Conservation (phyloP, 2,329 filamentous ascomycete species). For the Leptographium galeiforme region DNA sequence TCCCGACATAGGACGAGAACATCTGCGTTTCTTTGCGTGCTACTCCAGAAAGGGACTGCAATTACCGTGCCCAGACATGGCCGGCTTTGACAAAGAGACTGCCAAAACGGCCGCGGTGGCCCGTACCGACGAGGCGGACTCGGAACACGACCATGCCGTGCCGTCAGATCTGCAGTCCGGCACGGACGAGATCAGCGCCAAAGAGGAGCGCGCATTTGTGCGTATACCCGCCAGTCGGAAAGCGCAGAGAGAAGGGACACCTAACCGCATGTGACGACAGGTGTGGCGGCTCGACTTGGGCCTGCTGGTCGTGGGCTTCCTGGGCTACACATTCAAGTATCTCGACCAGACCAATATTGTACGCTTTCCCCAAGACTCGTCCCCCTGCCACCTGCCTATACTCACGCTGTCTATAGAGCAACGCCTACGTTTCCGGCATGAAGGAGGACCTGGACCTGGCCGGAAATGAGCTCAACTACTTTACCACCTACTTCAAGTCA, state of each 20-base stretch:
- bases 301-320: slow-evolving; percentile 21
- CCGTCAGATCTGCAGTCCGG: not conserved
- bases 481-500: slow-evolving; percentile 19
- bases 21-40: too few species aligned
- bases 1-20: too few species aligned
- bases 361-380: not conserved
- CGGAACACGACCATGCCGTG: not conserved
- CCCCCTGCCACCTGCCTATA: not conserved
- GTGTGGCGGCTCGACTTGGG: slow-evolving; percentile 6
- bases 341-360: slow-evolving; percentile 24
- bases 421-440: slow-evolving; percentile 35
- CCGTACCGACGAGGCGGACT: not conserved
- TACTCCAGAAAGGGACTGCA: too few species aligned
- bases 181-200: not conserved
- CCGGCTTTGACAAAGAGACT: not conserved
- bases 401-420: slow-evolving; percentile 11
- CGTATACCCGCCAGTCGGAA: not conserved
- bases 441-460: slow-evolving; percentile 27
- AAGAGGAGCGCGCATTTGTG: not conserved
- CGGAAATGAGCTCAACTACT: slow-evolving; percentile 26
- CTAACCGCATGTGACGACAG: not conserved
- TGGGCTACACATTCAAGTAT: slow-evolving; percentile 30
- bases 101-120: not conserved
- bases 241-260: not conserved
- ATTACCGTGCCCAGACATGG: not conserved